Conservation (phyloP, 305 asterid genomes). For the Coffea humblotiana region DNA sequence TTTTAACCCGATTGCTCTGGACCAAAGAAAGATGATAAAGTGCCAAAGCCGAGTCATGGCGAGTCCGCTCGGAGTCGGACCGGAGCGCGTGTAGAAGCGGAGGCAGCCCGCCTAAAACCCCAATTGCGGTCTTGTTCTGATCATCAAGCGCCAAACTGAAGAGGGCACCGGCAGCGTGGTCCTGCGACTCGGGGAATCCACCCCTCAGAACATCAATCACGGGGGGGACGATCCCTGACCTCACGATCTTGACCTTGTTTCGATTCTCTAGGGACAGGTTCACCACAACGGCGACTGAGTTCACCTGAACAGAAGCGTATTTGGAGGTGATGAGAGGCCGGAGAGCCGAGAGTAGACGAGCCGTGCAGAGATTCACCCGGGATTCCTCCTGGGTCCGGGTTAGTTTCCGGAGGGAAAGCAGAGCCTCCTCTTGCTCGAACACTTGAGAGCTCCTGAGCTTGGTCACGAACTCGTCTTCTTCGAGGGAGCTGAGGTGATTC, state of each 20-base stretch:
- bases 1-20: constrained; percentile 69
- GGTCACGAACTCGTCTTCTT: constrained; percentile 54
- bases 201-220: constrained; percentile 64
- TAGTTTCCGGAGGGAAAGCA: constrained; percentile 55
- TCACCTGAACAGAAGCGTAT: constrained; percentile 61
- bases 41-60: constrained; percentile 81
- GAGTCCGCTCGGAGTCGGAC: constrained; percentile 71
- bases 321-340: constrained; percentile 52
- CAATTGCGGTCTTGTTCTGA: constrained; percentile 82
- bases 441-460: constrained; percentile 59
- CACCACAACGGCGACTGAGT: constrained; percentile 73
- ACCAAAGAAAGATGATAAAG: constrained; percentile 67
- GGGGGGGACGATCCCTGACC: constrained; percentile 91
- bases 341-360: constrained; percentile 53
- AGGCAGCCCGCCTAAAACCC: constrained; percentile 83
- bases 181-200: constrained; percentile 69
- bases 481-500: constrained; percentile 29
- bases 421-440: constrained; percentile 71
- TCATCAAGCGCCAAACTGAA: constrained; percentile 83
- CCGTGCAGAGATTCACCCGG: constrained; percentile 64
- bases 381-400: constrained; percentile 75
- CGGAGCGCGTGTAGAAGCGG: constrained; percentile 76
- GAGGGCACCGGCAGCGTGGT: constrained; percentile 91
- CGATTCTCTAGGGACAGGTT: constrained; percentile 72
- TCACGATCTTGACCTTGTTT: constrained; percentile 78